phyloP scores from a whole-genome alignment of 2,329 filamentous ascomycete species.

The Metarhizium album region DNA sequence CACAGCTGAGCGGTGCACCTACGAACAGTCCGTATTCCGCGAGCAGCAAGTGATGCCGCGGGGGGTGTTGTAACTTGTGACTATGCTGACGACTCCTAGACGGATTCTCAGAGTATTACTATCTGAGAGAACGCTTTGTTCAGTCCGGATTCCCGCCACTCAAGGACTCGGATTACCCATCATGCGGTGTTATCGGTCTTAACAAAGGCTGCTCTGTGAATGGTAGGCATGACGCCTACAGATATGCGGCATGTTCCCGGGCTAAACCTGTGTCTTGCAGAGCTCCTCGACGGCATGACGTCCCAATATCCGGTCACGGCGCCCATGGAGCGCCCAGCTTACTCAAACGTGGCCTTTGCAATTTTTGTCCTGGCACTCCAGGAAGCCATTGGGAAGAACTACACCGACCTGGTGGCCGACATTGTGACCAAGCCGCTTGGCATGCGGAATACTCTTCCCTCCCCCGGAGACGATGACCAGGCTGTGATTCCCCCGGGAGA shows the following conservation, averaged over 20 bases:
- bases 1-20: slow-evolving; percentile 25
- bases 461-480: slow-evolving; percentile 18
- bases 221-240: slow-evolving; percentile 13
- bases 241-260: neutral
- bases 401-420: slow-evolving; percentile 15
- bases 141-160: slow-evolving; percentile 26
- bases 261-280: slow-evolving; percentile 12
- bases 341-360: slow-evolving; percentile 30
- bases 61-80: neutral
- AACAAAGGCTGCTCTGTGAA: slow-evolving; percentile 22
- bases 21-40: slow-evolving; percentile 23
- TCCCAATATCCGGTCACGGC: slow-evolving; percentile 18
- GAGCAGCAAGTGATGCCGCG: no score
- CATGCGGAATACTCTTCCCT: slow-evolving; percentile 13
- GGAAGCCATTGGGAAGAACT: slow-evolving; percentile 17
- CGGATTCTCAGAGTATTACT: slow-evolving; percentile 27
- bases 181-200: slow-evolving; percentile 24
- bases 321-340: slow-evolving; percentile 23
- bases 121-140: slow-evolving; percentile 23
- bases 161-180: slow-evolving; percentile 22
- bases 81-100: slow-evolving; percentile 9
- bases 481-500: slow-evolving; percentile 24
- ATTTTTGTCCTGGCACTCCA: slow-evolving; percentile 25
- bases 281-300: slow-evolving; percentile 21
- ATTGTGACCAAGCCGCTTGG: slow-evolving; percentile 10